Base-by-base conservation (phyloP, 345 rosid genomes). In the Citrus mangshanensis region DNA sequence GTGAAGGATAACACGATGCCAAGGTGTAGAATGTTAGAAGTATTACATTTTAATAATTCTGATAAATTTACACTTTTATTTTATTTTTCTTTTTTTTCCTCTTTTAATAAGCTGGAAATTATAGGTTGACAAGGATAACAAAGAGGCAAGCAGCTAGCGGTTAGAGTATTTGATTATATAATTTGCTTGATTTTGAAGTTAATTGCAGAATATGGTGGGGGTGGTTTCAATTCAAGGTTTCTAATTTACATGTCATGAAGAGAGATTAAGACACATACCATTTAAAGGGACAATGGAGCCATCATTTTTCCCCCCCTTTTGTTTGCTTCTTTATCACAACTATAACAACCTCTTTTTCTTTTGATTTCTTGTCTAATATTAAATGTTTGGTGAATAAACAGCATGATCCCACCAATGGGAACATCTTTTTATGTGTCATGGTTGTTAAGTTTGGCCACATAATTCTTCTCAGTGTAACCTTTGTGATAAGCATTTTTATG, bases 301-400 rank as follows among this genome's bases (percentile, higher is more conserved):
- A 76, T 84, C 80, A 82, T 87, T 42, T 27, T 76, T 54, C 32
- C 34, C 3, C 6, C 7, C 2, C 65, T 32, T 69, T 72, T 66
- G 79, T 75, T 87, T 87, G 86, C 90, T 85, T 87, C 78, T 79
- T 81, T 76, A 64, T 77, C 84, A 87, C 88, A 80, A 64, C 84
- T 81, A 75, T 81, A 87, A 87, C 88, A 8, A 87, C 85, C 83
- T 70, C 80, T 34, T 60, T 51, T 76, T 32, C 22, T 25, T 59
- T 42, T 62, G 10, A 73, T 24, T 38, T 55, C 28, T 60, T 19
- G 34, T 74, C 82, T 34, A 16, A 77, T 60, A 51, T 67, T 46
- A 63, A 70, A n/a, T 64, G 85, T 77, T 82, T 64, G 86, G 86
- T 81, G 76, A 76, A 62, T 81, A 62, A 75, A 74, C 30, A 75